A percentile compares a stretch with the other conserved stretches of the same genome.
phyloP scores from a whole-genome alignment of 257 asterid species.

The Przewalskia tangutica region DNA sequence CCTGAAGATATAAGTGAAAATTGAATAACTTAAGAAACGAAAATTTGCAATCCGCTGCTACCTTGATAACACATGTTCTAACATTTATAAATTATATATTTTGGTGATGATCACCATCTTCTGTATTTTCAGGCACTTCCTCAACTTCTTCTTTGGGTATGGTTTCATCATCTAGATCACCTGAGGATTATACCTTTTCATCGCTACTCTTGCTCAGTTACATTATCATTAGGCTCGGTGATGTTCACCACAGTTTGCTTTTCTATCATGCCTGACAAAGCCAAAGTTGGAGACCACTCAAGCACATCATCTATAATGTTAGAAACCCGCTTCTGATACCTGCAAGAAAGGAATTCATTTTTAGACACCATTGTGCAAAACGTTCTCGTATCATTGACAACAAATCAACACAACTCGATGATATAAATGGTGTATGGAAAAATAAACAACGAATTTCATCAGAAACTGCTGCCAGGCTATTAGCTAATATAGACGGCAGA shows the following conservation, averaged over 20 bases:
- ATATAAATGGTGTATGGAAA: background rate
- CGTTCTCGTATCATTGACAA: background rate
- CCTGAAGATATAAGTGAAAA: slow-evolving; percentile 1
- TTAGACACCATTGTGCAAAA: background rate
- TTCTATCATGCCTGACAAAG: slow-evolving; percentile 94
- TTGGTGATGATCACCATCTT: slow-evolving; percentile 25
- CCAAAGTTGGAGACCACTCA: slow-evolving; percentile 94
- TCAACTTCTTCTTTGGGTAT: slow-evolving; percentile 30
- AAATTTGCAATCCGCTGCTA: slow-evolving; percentile 1
- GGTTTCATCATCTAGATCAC: slow-evolving; percentile 24
- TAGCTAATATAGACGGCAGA: background rate
- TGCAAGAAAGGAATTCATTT: slow-evolving; percentile 20
- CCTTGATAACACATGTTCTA: slow-evolving; percentile 14
- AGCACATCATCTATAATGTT: slow-evolving; percentile 94
- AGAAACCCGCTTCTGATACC: slow-evolving; percentile 93
- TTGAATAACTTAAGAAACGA: background rate
- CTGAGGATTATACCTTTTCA: slow-evolving; percentile 19
- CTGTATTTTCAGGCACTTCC: slow-evolving; percentile 23
- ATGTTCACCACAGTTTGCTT: slow-evolving; percentile 48
- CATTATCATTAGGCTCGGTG: slow-evolving; percentile 37
- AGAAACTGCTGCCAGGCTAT: background rate
- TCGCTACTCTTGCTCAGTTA: slow-evolving; percentile 30
- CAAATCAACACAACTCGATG: background rate
- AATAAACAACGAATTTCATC: background rate
- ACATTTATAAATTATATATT: slow-evolving; percentile 12